Base-by-base conservation (phyloP, 2,329 filamentous ascomycete genomes). In the Sclerotinia subarctica region DNA sequence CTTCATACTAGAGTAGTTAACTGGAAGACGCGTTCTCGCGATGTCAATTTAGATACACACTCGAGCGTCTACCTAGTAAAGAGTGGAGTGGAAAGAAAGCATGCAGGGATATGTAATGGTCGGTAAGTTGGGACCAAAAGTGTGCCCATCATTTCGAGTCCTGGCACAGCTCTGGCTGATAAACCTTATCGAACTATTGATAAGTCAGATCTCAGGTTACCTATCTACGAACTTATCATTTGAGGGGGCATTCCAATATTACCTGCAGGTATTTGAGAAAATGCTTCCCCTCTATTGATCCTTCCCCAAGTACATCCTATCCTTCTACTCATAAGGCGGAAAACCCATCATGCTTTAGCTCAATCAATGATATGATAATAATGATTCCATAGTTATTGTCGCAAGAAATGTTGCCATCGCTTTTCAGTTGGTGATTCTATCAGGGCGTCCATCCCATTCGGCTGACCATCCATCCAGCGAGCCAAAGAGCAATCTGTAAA, bases 391-490 rank as follows among this genome's bases (percentile, higher is more conserved):
- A 29, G 24, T n/a, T 42, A 47, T 62, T 62, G 51, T 44, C 66
- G 54, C 42, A 24, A 44, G 66, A 56, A 54, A 68, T 68, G 66
- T 52, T 68, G 49, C 49, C 66, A 64, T 42, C 47, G 64, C 38
- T 64, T 47, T 47, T 24, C 32, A 54, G 47, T 64, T 44, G 42
- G 60, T 64, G 49, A 54, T 64, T 64, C 49, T 32, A 17, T 53
- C 63, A 46, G 63, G 13, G 13, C 63, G 17, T 65, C 29, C 35
- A 64, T 54, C 60, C n/a, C 35, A 66, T 46, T 47, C 47, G 32
- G 44, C 53, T 58, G 35, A 56, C 26, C 26, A 44, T 56, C 21
- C 66, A 47, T 51, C 42, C 59, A 64, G 21, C 26, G 13, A 47
- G 26, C 38, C 66, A 42, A 29, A 65, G 32, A 57, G 32, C 42